Base-by-base conservation (phyloP, 805 yeast species). In the Pichia membranifaciens region DNA sequence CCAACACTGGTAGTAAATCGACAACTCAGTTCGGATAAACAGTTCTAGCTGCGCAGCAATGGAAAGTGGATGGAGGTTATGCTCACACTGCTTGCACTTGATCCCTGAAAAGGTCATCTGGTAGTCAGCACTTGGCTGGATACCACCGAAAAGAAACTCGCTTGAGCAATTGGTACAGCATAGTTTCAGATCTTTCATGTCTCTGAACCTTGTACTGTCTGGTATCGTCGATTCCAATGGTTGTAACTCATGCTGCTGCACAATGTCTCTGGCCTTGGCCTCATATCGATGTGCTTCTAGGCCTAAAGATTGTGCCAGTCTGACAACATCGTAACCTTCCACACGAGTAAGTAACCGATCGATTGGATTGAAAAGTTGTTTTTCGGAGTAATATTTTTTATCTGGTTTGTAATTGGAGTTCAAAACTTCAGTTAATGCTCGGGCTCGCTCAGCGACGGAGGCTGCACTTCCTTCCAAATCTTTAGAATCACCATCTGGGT, bases 331-430 rank as follows among this genome's bases (percentile, higher is more conserved):
- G 52, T 85, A 76, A 37, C 98, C 96, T 54, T 88, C 95, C 45
- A 93, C 81, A 51, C 84, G 78, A 54, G 84, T 95, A 37, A 91
- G 70, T 45, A 93, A 71, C 66, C 99, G 80, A 61, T 87, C 95
- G 9, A 93, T 81, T 3, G 97, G 97, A 2, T 95, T 89, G 58
- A 85, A 79, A 9, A 93, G 76, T 66, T 93, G 99, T 62, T 88
- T 86, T 54, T 83, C 93, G 55, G 91, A 70, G 62, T 93, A 93
- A 60, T 77, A 90, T 35, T 71, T 73, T 1, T 86, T 75, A 65
- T 93, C 99, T 1, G 93, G 88, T 51, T 65, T 70, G 50, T 82
- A 74, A 34, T 70, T 65, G 45, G 76, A 78, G 31, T 67, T 61
- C 60, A 84, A 63, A 7, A 89, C 75, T 57, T 91, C 97, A 54